Conservation (phyloP, 2,329 filamentous ascomycete species). For the Clonostachys sp. region DNA sequence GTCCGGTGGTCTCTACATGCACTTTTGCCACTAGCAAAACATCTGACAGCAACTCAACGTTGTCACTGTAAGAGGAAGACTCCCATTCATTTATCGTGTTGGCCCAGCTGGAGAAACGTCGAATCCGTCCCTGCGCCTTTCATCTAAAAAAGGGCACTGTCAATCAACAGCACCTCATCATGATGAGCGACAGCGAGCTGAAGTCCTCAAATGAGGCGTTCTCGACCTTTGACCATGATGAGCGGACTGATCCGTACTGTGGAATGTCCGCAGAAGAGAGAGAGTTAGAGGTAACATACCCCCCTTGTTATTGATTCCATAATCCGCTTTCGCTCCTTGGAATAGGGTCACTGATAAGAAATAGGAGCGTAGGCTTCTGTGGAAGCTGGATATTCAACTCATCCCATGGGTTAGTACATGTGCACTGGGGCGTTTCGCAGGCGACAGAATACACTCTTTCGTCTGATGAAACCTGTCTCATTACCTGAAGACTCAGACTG, state of each 20-base stretch:
- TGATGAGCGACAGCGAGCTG: conserved; percentile 26
- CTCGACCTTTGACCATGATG: conserved; percentile 17
- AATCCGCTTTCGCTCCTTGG: no score
- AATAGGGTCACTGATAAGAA: no score
- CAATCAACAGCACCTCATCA: conserved; percentile 1
- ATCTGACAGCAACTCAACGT: no score
- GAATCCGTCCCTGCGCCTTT: no score
- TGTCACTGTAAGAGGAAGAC: no score
- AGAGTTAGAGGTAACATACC: conserved; percentile 21
- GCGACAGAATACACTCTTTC: neutral
- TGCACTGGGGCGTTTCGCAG: neutral
- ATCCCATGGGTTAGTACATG: conserved; percentile 48
- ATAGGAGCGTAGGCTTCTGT: conserved; percentile 57
- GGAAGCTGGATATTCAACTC: conserved; percentile 56
- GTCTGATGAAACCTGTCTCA: neutral
- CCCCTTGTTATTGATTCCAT: no score
- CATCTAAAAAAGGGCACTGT: no score
- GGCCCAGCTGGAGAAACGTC: no score
- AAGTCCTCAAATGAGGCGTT: conserved; percentile 11
- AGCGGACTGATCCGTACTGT: conserved; percentile 44
- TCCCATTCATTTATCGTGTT: no score
- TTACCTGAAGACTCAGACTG: neutral
- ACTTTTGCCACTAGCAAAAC: no score
- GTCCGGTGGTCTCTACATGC: no score
- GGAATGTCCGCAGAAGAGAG: conserved; percentile 60